Base-by-base conservation (phyloP, 2,329 filamentous ascomycete species). In the Exophiala oligosperma region DNA sequence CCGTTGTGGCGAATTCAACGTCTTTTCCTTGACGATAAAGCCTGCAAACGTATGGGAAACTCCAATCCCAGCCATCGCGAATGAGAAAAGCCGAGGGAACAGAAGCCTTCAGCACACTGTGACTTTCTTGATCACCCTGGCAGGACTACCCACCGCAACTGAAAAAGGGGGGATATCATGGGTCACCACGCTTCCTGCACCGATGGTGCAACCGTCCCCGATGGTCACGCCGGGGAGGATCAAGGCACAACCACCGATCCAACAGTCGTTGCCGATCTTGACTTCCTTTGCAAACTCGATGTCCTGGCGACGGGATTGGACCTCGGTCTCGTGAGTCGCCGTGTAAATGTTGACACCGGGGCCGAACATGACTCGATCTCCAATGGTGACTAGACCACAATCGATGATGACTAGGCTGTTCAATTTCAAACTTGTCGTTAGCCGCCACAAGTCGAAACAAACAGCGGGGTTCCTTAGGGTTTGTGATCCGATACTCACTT, bases 331-430 rank as follows among this genome's bases (percentile, higher is more conserved):
- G 59, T 84, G 81, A 17, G 78, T 81, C 0, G 81, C 81, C 0
- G 79, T 75, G 48, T 80, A 80, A 17, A 84, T 79, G 52, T 69
- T 74, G 2, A 83, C 79, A 52, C 80, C 78, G 0, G 81, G 80
- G 0, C 81, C 81, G 44, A 83, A 74, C 70, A 83, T 77, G 6
- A 79, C 77, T 1, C 79, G 68, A 21, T 81, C 74, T 0, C 81
- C 81, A 32, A 84, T 81, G 0, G 74, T 79, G 4, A 84, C 77
- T 0, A 82, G 68, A 3, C 75, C 77, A 32, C 78, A 82, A 64
- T 84, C 81, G 7, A 83, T 68, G 26, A 84, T 78, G 0, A 35
- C 44, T 21, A 51, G 50, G 29, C 56, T 62, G 53, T 28, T 4
- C 26, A 28, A 28, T 17, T 17, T 17, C 26, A 7, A 28, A 28